A percentile compares a stretch with the other conserved stretches of the same genome.
These are phyloP conservation scores for Heliamphora exappendiculata DNA, from an alignment of 148 eudicot species.

Conservation along the genomic window DNA sequence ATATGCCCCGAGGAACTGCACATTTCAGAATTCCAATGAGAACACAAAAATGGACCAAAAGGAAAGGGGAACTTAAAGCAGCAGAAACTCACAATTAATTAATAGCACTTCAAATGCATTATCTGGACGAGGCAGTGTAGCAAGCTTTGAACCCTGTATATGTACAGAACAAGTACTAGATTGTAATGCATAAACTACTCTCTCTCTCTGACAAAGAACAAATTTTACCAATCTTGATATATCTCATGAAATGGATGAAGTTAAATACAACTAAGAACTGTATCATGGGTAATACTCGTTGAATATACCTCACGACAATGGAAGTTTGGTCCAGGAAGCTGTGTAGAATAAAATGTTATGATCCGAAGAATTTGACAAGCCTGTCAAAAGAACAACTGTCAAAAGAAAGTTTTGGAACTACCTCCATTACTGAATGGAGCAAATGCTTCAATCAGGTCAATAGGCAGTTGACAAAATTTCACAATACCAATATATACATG, in stretches of 20 bases:
- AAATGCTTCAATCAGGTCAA: background rate
- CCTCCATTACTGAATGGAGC: background rate
- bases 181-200: background rate
- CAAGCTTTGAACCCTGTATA: slow-evolving; percentile 78
- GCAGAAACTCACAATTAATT: slow-evolving; percentile 48
- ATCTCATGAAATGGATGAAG: background rate
- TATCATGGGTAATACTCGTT: background rate
- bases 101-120: slow-evolving; percentile 46
- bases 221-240: background rate
- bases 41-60: background rate
- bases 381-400: slow-evolving; percentile 28
- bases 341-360: slow-evolving; percentile 78
- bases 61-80: background rate
- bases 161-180: background rate
- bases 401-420: background rate
- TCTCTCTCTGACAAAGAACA: background rate
- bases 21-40: slow-evolving; percentile 15
- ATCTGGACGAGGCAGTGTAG: slow-evolving; percentile 68
- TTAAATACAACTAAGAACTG: background rate
- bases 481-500: background rate
- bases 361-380: slow-evolving; percentile 81
- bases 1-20: slow-evolving; percentile 84
- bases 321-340: slow-evolving; percentile 94
- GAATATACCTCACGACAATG: slow-evolving; percentile 90
- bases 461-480: background rate